These are phyloP conservation scores for Colletotrichum lindemuthianum DNA, from an alignment of 2,329 filamentous ascomycete species.

Conservation along the genomic window DNA sequence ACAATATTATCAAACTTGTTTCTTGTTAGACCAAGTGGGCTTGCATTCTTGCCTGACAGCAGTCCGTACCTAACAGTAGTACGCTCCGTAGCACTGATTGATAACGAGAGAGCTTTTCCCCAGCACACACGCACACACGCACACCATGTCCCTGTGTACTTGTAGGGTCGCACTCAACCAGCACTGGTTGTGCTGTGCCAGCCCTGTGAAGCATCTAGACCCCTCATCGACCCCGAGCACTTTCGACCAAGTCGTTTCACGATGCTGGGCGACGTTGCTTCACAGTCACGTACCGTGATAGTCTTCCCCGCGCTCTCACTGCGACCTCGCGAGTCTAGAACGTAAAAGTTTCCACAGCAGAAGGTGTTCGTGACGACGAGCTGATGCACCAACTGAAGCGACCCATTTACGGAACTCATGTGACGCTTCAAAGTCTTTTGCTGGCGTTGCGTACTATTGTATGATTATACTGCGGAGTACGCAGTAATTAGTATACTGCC, in stretches of 20 bases:
- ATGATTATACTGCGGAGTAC: too few species aligned
- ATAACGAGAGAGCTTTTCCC: slow-evolving; percentile 10
- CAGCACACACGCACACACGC: neutral
- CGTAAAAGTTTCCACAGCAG: slow-evolving; percentile 12
- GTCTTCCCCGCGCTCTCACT: neutral
- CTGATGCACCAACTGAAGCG: neutral
- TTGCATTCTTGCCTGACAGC: neutral
- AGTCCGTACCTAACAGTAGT: too few species aligned
- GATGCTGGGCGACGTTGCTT: slow-evolving; percentile 10
- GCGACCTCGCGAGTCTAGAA: too few species aligned
- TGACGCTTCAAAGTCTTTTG: too few species aligned
- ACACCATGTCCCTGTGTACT: too few species aligned
- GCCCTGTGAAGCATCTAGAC: slow-evolving; percentile 35
- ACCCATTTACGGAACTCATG: neutral
- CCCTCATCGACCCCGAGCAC: slow-evolving; percentile 24
- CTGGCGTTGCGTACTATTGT: too few species aligned
- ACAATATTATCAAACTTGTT: slow-evolving; percentile 17
- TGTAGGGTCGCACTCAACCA: too few species aligned
- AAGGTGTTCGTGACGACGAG: slow-evolving; percentile 10
- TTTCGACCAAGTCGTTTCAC: slow-evolving; percentile 24
- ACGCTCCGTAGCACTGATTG: neutral
- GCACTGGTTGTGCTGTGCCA: neutral
- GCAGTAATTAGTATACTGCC: neutral
- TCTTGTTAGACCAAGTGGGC: slow-evolving; percentile 5
- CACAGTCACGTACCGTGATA: neutral